phyloP scores from a whole-genome alignment of 768 basidiomycete genomes.

The Saitozyma sp. region DNA sequence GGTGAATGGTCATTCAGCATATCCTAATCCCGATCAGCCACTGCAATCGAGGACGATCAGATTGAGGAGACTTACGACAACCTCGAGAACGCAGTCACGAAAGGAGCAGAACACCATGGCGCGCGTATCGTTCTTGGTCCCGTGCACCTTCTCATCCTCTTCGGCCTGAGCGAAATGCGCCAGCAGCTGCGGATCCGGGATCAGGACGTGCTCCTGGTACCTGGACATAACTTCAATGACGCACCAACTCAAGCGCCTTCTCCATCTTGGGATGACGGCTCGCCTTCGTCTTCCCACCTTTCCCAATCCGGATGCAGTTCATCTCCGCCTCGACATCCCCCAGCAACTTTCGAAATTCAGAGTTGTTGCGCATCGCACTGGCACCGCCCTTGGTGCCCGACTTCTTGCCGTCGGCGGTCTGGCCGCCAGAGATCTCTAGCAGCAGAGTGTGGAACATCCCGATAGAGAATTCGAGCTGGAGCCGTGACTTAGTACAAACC shows the following conservation, averaged over 20 bases:
- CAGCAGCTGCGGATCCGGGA: conserved; percentile 50
- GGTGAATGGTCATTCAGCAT: conserved; percentile 73
- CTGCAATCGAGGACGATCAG: neutral
- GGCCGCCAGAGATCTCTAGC: conserved; percentile 58
- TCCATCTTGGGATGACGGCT: conserved; percentile 87
- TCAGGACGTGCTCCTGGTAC: conserved; percentile 8
- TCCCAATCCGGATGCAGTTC: conserved; percentile 54
- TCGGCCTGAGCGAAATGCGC: conserved; percentile 69
- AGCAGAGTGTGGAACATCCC: conserved; percentile 73
- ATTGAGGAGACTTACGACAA: conserved; percentile 58
- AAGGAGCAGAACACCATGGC: conserved; percentile 96
- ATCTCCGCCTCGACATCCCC: conserved; percentile 66
- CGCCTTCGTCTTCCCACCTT: conserved; percentile 47
- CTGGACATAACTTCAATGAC: conserved; percentile 4
- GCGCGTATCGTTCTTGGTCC: conserved; percentile 58
- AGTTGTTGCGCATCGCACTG: conserved; percentile 46
- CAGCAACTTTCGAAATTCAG: conserved; percentile 66
- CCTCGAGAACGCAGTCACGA: conserved; percentile 85
- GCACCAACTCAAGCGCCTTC: conserved; percentile 66
- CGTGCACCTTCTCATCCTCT: conserved; percentile 40
- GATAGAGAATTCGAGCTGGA: conserved; percentile 77
- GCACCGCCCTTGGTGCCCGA: conserved; percentile 30
- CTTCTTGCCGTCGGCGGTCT: conserved; percentile 50
- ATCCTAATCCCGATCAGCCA: conserved; percentile 50
- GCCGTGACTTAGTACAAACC: neutral